Percentiles rank a stretch among this genome's conserved stretches.
phyloP scores from a whole-genome alignment of 495 filamentous ascomycete species.

The Talaromyces proteolyticus region DNA sequence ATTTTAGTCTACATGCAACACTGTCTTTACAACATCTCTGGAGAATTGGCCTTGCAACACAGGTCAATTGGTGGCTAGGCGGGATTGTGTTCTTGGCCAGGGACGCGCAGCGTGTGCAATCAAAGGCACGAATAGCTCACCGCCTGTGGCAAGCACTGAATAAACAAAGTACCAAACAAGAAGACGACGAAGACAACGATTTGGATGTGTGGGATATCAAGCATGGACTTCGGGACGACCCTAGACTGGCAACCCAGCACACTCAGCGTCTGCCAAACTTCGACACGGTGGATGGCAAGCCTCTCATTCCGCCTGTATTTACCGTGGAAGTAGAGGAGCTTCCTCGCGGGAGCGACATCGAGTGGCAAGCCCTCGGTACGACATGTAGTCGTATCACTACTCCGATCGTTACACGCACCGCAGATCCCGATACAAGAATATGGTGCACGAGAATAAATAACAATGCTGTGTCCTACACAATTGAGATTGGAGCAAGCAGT shows the following conservation, averaged over 20 bases:
- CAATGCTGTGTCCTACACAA: conserved; percentile 19
- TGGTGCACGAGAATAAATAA: conserved; percentile 14
- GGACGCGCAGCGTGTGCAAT: conserved; percentile 13
- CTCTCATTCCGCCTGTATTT: conserved; percentile 55
- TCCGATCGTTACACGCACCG: background rate
- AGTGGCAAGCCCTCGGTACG: conserved; percentile 60
- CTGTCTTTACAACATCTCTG: conserved; percentile 85
- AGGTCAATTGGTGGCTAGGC: conserved; percentile 66
- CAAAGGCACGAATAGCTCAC: conserved; percentile 37
- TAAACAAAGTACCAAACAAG: conserved; percentile 12
- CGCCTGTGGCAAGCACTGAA: conserved; percentile 48
- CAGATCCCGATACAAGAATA: conserved; percentile 8
- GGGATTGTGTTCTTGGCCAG: conserved; percentile 64
- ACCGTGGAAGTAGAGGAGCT: conserved; percentile 66
- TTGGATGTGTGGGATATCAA: conserved; percentile 71
- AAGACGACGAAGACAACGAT: conserved; percentile 37
- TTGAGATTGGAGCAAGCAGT: conserved; percentile 21
- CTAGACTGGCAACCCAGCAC: conserved; percentile 7
- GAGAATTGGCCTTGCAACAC: conserved; percentile 69
- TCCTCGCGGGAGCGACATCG: conserved; percentile 61
- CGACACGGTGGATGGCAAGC: conserved; percentile 12
- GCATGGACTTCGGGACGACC: conserved; percentile 36
- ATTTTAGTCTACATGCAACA: conserved; percentile 42
- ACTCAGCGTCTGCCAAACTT: conserved; percentile 24
- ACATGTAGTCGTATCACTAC: conserved; percentile 21